Percentiles rank a stretch among this genome's conserved stretches.
phyloP scores from a whole-genome alignment of 2,329 filamentous ascomycete genomes.

The Cladosporium austrohemisphaericum region DNA sequence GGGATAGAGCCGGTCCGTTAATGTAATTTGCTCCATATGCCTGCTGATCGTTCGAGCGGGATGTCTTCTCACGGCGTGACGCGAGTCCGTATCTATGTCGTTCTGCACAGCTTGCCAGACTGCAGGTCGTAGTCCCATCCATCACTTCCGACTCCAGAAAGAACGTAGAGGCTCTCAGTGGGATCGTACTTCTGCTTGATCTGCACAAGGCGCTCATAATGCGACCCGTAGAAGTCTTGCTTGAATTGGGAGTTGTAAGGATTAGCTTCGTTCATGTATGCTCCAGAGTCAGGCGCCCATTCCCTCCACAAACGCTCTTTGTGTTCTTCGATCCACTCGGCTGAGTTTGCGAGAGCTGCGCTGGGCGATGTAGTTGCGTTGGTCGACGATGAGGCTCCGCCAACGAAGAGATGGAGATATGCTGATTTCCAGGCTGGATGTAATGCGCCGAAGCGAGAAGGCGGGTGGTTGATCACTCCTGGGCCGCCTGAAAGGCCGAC shows the following conservation, averaged over 20 bases:
- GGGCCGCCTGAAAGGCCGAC: constrained; percentile 29
- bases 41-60: no score
- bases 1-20: no score
- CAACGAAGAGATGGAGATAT: constrained; percentile 33
- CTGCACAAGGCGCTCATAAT: constrained; percentile 27
- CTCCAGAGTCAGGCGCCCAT: constrained; percentile 40
- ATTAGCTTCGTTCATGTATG: constrained; percentile 48
- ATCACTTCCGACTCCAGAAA: constrained; percentile 13
- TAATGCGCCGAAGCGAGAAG: constrained; percentile 28
- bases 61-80: no score
- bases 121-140: constrained; percentile 22
- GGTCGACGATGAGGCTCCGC: constrained; percentile 20
- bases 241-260: constrained; percentile 30
- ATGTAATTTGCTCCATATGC: no score
- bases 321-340: constrained; percentile 20
- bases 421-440: constrained; percentile 35
- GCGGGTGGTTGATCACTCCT: constrained; percentile 27
- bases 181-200: constrained; percentile 34
- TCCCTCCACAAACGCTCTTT: constrained; percentile 30
- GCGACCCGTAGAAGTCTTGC: constrained; percentile 31
- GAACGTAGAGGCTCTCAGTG: constrained; percentile 23
- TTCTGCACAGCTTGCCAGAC: constrained; percentile 22
- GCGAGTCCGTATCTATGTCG: neutral
- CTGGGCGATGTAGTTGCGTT: constrained; percentile 14
- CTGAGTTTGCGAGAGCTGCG: constrained; percentile 15